phyloP scores from a whole-genome alignment of 768 basidiomycete species.

The Lentinula edodes region DNA sequence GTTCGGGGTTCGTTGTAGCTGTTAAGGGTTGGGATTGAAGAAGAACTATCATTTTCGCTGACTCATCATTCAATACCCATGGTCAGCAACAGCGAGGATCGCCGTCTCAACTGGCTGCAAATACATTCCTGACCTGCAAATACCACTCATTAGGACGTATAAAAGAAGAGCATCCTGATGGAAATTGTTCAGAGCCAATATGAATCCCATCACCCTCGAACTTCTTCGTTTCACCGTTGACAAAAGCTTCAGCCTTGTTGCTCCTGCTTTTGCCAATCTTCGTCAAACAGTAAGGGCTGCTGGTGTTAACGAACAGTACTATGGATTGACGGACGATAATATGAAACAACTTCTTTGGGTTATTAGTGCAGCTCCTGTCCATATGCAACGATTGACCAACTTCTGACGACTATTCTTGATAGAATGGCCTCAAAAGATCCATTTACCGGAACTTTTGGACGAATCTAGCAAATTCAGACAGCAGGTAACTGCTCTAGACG shows the following conservation, averaged over 20 bases:
- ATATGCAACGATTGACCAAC: background rate
- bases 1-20: background rate
- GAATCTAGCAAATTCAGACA: slow-evolving; percentile 12
- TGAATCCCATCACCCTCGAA: slow-evolving; percentile 17
- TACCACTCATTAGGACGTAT: background rate
- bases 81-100: background rate
- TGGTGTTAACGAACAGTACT: slow-evolving; percentile 19
- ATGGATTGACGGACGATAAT: slow-evolving; percentile 11
- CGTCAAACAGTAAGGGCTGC: slow-evolving; percentile 8
- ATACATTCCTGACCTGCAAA: background rate
- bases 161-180: background rate
- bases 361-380: slow-evolving; percentile 10
- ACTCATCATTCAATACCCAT: background rate
- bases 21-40: background rate
- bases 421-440: slow-evolving; percentile 15
- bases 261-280: slow-evolving; percentile 10
- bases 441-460: slow-evolving; percentile 1
- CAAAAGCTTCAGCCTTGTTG: slow-evolving; percentile 10
- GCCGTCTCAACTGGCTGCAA: background rate
- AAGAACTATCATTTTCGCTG: background rate
- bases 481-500: slow-evolving; percentile 13
- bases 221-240: slow-evolving; percentile 11
- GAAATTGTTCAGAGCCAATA: background rate
- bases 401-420: background rate
- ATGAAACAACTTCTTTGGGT: slow-evolving; percentile 14